Conservation (phyloP, 805 yeast species). For the Wickerhamomyces chaumierensis region DNA sequence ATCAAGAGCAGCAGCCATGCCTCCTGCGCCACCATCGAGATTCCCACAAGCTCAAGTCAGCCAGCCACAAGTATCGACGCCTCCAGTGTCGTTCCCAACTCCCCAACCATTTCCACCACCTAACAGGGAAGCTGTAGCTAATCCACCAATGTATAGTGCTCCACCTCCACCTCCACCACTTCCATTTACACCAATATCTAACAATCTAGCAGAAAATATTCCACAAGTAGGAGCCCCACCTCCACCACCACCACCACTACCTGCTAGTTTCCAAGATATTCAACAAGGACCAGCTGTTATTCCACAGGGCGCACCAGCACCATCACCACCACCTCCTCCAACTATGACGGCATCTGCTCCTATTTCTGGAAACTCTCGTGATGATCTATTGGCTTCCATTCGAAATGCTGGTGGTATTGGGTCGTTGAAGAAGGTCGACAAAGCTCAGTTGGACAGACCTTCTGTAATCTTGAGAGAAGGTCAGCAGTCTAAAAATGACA, state of each 20-base stretch:
- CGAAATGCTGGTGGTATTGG: conserved; percentile 65
- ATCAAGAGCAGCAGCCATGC: conserved; percentile 11
- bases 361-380: conserved; percentile 50
- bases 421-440: conserved; percentile 65
- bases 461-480: conserved; percentile 65
- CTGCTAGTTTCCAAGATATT: conserved; percentile 1
- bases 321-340: conserved; percentile 3
- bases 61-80: conserved; percentile 13
- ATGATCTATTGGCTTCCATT: conserved; percentile 79
- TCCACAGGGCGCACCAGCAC: conserved; percentile 1
- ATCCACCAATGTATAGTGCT: conserved; percentile 10
- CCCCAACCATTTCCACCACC: conserved; percentile 10
- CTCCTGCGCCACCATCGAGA: conserved; percentile 18
- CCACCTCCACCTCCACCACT: conserved; percentile 9
- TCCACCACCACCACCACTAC: conserved; percentile 9
- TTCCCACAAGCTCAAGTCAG: conserved; percentile 5
- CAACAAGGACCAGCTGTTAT: conserved; percentile 1
- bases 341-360: conserved; percentile 1
- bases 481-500: conserved; percentile 30
- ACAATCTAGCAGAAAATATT: conserved; percentile 2
- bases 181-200: conserved; percentile 17
- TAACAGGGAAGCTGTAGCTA: conserved; percentile 3
- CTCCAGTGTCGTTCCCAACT: conserved; percentile 12
- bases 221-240: conserved; percentile 14
- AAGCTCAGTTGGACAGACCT: conserved; percentile 72